Base-by-base conservation (phyloP, 73 alveolate genomes). In the Paramecium bursaria region DNA sequence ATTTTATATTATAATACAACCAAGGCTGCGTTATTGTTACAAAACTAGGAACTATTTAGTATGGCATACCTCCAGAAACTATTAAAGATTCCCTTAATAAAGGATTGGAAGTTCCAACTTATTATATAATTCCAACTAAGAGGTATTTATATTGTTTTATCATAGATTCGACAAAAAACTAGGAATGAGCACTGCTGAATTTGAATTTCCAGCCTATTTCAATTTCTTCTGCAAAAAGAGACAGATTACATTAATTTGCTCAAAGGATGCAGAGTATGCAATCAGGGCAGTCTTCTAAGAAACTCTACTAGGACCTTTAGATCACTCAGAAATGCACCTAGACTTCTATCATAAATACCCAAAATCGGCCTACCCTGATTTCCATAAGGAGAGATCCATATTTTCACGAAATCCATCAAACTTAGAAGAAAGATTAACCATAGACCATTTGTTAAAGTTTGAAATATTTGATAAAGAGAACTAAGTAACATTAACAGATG, bases 31-130 rank as follows among this genome's bases (percentile, higher is more conserved):
- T 79, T 11, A 22, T 79, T 0, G 21, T 31, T 10, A 79, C 89
- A 13, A 53, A 61, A n/a, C 10, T 79, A 3, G 89, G 89, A 3
- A 54, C 51, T 25, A 54, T 79, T 44, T 42, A 79, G 6, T 79
- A 54, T 79, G 89, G 89, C 14, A 39, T 79, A 46, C 89, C 89
- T 54, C 89, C 89, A 22, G 89, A 79, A 79, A 79, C 89, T n/a
- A 73, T 79, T 0, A 79, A 79, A n/a, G 89, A 79, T 47, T 79
- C 79, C 25, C 35, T 79, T 30, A 54, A 52, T 42, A 17, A 53
- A 30, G 74, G 76, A 54, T 33, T 79, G 39, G 76, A 79, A 53
- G 89, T 79, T 22, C 89, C 89, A 11, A 52, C 85, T 6, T 61
- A 48, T 39, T 79, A 53, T 55, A 79, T 79, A 11, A 73, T 79